phyloP scores from a whole-genome alignment of 2,329 filamentous ascomycete genomes.

The Monosporascus sp. region DNA sequence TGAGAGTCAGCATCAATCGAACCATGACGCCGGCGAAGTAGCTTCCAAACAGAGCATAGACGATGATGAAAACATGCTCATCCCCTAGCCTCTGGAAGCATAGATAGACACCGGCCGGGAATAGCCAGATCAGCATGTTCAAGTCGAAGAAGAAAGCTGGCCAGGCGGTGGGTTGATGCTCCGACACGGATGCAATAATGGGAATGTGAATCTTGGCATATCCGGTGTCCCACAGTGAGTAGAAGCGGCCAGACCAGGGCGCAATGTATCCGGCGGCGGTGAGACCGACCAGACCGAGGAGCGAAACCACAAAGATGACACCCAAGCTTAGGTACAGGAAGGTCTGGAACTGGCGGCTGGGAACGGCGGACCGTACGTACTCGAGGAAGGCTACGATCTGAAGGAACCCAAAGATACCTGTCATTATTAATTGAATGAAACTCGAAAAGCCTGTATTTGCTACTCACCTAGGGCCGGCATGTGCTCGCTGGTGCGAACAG shows the following conservation, averaged over 20 bases:
- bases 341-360: slow-evolving; percentile 89
- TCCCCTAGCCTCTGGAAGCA: slow-evolving; percentile 92
- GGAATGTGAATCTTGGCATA: slow-evolving; percentile 99
- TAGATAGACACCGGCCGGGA: slow-evolving; percentile 96
- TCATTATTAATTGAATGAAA: slow-evolving; percentile 9
- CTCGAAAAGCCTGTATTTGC: background rate
- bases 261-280: slow-evolving; percentile 89
- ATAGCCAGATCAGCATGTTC: slow-evolving; percentile 97
- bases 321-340: slow-evolving; percentile 75
- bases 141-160: slow-evolving; percentile 99
- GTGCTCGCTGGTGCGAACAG: slow-evolving; percentile 94
- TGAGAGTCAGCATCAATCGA: slow-evolving; percentile 94
- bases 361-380: slow-evolving; percentile 81
- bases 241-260: slow-evolving; percentile 97
- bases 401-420: slow-evolving; percentile 90
- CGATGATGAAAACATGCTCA: slow-evolving; percentile 96
- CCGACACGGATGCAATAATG: slow-evolving; percentile 98
- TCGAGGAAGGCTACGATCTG: slow-evolving; percentile 91
- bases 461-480: slow-evolving; percentile 86
- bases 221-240: slow-evolving; percentile 97
- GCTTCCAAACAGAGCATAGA: slow-evolving; percentile 92
- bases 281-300: slow-evolving; percentile 74
- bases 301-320: slow-evolving; percentile 65
- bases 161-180: slow-evolving; percentile 98
- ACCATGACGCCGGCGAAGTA: slow-evolving; percentile 99